Evolutionary conservation across 1,284 basidiomycete species (phyloP).

Genomic region (Clitocybe nebularis): DNA sequence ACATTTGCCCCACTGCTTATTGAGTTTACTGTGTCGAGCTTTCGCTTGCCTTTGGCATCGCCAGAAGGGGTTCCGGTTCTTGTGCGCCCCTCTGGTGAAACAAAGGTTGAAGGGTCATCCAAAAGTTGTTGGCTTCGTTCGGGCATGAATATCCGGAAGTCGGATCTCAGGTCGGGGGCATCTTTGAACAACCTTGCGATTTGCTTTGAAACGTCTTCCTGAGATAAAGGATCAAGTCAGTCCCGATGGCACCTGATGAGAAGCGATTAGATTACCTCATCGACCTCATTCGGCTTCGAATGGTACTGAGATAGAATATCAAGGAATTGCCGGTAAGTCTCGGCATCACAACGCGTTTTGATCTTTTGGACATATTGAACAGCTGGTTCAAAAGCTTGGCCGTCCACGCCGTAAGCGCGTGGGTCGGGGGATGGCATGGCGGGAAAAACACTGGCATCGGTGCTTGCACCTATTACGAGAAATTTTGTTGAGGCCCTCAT

Average conservation of each 20-base stretch:
- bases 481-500: neutral
- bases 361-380: slow-evolving; percentile 97
- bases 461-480: neutral
- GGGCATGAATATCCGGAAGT: slow-evolving; percentile 91
- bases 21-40: slow-evolving; percentile 29
- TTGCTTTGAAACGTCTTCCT: slow-evolving; percentile 80
- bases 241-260: slow-evolving; percentile 24
- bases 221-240: slow-evolving; percentile 33
- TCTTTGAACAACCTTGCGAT: slow-evolving; percentile 86
- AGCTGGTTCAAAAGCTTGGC: slow-evolving; percentile 61
- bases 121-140: slow-evolving; percentile 52
- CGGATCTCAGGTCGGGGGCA: slow-evolving; percentile 84
- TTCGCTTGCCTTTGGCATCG: slow-evolving; percentile 32
- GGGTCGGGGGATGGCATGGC: slow-evolving; percentile 19
- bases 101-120: slow-evolving; percentile 35
- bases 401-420: slow-evolving; percentile 28
- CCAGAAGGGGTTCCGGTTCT: slow-evolving; percentile 24
- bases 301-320: slow-evolving; percentile 80
- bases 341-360: slow-evolving; percentile 91
- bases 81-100: slow-evolving; percentile 19
- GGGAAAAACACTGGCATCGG: neutral
- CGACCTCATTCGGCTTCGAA: slow-evolving; percentile 49
- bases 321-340: slow-evolving; percentile 92
- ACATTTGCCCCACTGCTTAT: slow-evolving; percentile 27
- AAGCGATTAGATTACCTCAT: slow-evolving; percentile 59